A percentile compares a stretch with the other conserved stretches of the same genome.
phyloP scores from a whole-genome alignment of 768 basidiomycete species.

The Cyathus striatus region DNA sequence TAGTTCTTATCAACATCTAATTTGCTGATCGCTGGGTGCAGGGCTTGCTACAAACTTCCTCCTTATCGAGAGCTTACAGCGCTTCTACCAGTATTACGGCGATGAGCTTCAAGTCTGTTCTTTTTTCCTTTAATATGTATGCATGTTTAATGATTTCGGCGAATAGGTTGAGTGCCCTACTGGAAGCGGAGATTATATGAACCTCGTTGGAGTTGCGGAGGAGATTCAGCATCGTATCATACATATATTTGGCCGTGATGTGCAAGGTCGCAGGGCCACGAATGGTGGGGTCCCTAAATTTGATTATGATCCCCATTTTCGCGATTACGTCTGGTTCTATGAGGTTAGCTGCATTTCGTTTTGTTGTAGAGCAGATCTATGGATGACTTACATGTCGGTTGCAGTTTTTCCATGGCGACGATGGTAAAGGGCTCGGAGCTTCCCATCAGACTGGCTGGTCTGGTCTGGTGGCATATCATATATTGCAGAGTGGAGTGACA shows the following conservation, averaged over 20 bases:
- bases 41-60: constrained; percentile 97
- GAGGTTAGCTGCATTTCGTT: constrained; percentile 45
- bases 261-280: constrained; percentile 79
- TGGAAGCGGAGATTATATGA: constrained; percentile 97
- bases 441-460: constrained; percentile 99
- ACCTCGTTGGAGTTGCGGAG: constrained; percentile 88
- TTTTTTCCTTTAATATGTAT: background rate
- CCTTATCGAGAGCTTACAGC: constrained; percentile 91
- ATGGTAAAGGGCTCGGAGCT: constrained; percentile 88
- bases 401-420: constrained; percentile 94
- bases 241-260: constrained; percentile 94
- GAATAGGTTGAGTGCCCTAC: constrained; percentile 90
- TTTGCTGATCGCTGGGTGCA: constrained; percentile 11
- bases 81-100: constrained; percentile 98
- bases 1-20: background rate
- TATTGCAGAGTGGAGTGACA: constrained; percentile 82
- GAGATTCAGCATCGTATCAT: constrained; percentile 99
- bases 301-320: constrained; percentile 91
- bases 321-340: constrained; percentile 95
- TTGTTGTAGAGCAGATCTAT: no score
- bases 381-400: no score
- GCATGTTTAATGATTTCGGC: constrained; percentile 1
- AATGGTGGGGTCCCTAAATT: constrained; percentile 88
- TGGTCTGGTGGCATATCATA: constrained; percentile 86
- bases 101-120: constrained; percentile 65